A percentile compares a stretch with the other conserved stretches of the same genome.
phyloP scores from a whole-genome alignment of 164 flowering plant species.

The Buxus sempervirens region DNA sequence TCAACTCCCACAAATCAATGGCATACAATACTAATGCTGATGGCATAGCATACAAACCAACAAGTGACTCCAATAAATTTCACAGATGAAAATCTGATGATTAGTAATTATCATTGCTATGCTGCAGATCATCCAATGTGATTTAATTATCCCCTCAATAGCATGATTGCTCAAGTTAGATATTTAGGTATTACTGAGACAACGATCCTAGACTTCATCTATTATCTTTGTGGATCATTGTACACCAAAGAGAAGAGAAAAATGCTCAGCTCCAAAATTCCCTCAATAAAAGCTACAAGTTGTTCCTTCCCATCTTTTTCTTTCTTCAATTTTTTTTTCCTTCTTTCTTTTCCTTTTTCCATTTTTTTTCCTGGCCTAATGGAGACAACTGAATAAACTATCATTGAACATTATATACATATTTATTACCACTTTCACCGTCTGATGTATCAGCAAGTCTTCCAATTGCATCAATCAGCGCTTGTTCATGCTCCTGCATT shows the following conservation, averaged over 20 bases:
- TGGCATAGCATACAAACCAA: too few species aligned
- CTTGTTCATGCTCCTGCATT: slow-evolving; percentile 85
- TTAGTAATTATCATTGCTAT: too few species aligned
- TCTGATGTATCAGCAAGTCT: slow-evolving; percentile 82
- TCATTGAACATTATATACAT: background rate
- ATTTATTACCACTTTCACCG: slow-evolving; percentile 64
- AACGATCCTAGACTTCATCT: background rate
- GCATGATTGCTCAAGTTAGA: background rate
- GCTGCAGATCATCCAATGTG: too few species aligned
- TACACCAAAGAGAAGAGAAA: background rate
- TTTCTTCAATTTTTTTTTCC: too few species aligned
- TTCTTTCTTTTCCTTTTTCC: too few species aligned
- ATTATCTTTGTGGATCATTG: background rate
- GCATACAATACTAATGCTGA: too few species aligned
- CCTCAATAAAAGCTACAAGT: background rate
- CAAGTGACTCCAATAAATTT: too few species aligned
- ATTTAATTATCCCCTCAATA: background rate
- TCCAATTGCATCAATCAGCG: slow-evolving; percentile 72
- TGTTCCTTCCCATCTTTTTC: too few species aligned
- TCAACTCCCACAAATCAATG: too few species aligned
- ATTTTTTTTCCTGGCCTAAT: too few species aligned
- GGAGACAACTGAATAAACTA: background rate
- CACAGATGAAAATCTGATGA: too few species aligned
- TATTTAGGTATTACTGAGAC: background rate
- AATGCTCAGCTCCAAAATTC: background rate